Base-by-base conservation (phyloP, 768 basidiomycete genomes). In the Leccinum subgranulosum region DNA sequence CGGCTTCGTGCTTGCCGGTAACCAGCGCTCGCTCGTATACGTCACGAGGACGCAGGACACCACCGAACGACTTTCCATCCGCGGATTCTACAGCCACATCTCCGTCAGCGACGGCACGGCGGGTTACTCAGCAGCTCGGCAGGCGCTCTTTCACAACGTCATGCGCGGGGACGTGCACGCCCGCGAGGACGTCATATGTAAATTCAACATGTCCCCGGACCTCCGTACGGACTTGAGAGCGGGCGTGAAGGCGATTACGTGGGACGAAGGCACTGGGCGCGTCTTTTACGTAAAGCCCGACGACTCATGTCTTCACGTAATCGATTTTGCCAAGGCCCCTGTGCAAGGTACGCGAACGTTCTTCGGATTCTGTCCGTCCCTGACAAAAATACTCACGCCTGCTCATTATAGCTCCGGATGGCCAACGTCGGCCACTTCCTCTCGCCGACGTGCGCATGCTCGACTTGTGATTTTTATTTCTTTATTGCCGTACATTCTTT, bases 231-330 rank as follows among this genome's bases (percentile, higher is more conserved):
- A 67, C 11, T 41, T 64, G 50, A 33, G 62, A 53, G 45, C 63
- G 4, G 80, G 77, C 9, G 66, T 84, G 34, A 69, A 71, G n/a
- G 75, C 81, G 17, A 77, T 87, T 33, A 75, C 82, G 7, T 89
- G 84, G 84, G 87, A 89, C 59, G 86, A 88, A 67, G 74, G 77
- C 23, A 82, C 81, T 12, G 86, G 86, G 4, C 76, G 85, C 39
- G 74, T 87, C 14, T 81, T 82, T 61, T 70, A 86, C 7, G 79
- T 80, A 47, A 72, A 76, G 31, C 75, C 75, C 12, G 63, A 76
- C 8, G 77, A 77, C 28, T 54, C 71, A 4, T 58, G 69, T 14
- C 72, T 86, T 45, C 68, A 74, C 31, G 75, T 86, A 33, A 64
- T 81, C 55, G 84, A 86, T 63, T 79, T 81, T 49, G 78, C 79